Evolutionary conservation across 1,284 basidiomycete species (phyloP), one percentile per base, ranked within the genome.

Genomic region (Fistulinella cinereoalba): DNA sequence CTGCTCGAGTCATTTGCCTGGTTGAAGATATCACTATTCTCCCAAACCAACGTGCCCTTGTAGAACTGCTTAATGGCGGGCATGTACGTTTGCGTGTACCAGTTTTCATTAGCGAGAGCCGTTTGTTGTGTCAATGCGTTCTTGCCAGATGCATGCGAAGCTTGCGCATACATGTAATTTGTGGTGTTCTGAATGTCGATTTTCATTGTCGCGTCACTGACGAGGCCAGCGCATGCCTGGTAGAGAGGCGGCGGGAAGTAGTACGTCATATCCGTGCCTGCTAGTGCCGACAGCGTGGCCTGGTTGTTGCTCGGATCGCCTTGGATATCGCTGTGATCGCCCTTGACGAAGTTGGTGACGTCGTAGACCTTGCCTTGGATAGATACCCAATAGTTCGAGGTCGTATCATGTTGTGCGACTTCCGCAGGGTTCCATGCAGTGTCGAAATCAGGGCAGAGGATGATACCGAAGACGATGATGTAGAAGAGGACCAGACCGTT

Each of bases 321-420:
- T 13, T 64, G 57, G 49, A 92, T 80, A 66, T 97, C 90, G 45
- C 85, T 88, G 66, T 99, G 96, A 55, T 96, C 82, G 4, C 83
- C 84, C 53, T 79, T 78, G 58, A 94, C 83, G 63, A 95, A 98
- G 56, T 93, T 84, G 51, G 88, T 83, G 33, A 98, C 76, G 60
- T 98, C 96, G 68, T 98, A 99, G 1, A 99, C 97, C n/a, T 76
- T 74, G 24, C 97, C 93, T 51, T 85, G 87, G 32, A 98, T 82
- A 5, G 91, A 77, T 4, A 96, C 93, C 74, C 85, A 98, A 66
- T 79, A 96, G 64, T 95, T 86, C 55, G 81, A 74, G 31, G 74
- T 65, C 1, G 77, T 83, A 0, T 79, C 76, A 68, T 98, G 91
- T 46, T 84, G 75, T 2, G 71, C 73, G 18, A 99, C 81, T 67